Conservation (phyloP, 2,329 filamentous ascomycete species). For the Diplodia corticola region DNA sequence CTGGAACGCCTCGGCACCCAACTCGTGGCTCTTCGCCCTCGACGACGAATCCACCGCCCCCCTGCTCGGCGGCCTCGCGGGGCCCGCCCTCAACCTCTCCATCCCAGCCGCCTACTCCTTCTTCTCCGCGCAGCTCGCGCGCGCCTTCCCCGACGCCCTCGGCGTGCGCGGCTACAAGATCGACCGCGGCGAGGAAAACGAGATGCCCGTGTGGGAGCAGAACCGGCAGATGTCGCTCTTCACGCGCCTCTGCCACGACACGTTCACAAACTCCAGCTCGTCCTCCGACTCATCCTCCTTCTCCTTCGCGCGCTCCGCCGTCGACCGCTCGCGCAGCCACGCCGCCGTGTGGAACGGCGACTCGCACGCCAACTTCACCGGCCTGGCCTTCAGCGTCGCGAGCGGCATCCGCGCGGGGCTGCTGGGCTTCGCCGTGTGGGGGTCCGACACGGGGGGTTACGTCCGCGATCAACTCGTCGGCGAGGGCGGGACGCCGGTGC, state of each 20-base stretch:
- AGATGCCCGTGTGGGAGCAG: slow-evolving; percentile 41
- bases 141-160: slow-evolving; percentile 35
- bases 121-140: slow-evolving; percentile 34
- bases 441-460: slow-evolving; percentile 40
- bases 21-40: slow-evolving; percentile 36
- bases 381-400: slow-evolving; percentile 36
- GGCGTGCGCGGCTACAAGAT: slow-evolving; percentile 44
- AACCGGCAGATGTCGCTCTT: slow-evolving; percentile 40
- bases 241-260: slow-evolving; percentile 35
- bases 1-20: slow-evolving; percentile 33
- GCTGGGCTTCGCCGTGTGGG: slow-evolving; percentile 37
- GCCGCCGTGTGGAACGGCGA: slow-evolving; percentile 43
- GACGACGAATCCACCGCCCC: background rate
- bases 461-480: no score
- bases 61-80: slow-evolving; percentile 27
- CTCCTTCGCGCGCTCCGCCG: slow-evolving; percentile 38
- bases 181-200: slow-evolving; percentile 42
- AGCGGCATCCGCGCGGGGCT: slow-evolving; percentile 38
- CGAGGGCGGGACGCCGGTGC: no score
- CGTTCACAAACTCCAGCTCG: no score
- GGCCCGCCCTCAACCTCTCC: slow-evolving; percentile 40
- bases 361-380: slow-evolving; percentile 36
- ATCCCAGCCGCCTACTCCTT: slow-evolving; percentile 41
- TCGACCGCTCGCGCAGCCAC: slow-evolving; percentile 35
- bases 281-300: slow-evolving; percentile 31